A percentile compares a stretch with the other conserved stretches of the same genome.
Conservation (phyloP, 306 rosid genomes). For the Urtica urens region DNA sequence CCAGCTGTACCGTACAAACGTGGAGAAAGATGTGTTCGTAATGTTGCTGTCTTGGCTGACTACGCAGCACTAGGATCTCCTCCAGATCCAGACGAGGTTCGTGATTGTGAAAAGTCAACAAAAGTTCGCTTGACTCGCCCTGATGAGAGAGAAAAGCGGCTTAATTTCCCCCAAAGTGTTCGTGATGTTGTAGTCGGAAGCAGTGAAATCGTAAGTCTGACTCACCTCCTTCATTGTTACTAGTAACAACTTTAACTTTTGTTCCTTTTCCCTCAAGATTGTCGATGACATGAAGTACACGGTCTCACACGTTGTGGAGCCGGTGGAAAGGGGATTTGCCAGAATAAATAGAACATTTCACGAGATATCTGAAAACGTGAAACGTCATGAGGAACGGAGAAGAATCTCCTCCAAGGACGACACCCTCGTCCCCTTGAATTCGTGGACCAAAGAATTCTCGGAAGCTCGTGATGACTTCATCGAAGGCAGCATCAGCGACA, state of each 20-base stretch:
- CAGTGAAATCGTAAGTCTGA: slow-evolving; percentile 76
- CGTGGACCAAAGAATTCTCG: slow-evolving; percentile 62
- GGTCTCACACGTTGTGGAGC: slow-evolving; percentile 88
- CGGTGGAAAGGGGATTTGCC: slow-evolving; percentile 87
- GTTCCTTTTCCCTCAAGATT: slow-evolving; percentile 41
- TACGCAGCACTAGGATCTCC: slow-evolving; percentile 79
- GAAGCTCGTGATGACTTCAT: slow-evolving; percentile 45
- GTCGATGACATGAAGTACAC: slow-evolving; percentile 98
- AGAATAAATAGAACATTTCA: slow-evolving; percentile 71
- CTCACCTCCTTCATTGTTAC: slow-evolving; percentile 6
- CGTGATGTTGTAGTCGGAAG: slow-evolving; percentile 91
- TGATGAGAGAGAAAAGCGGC: slow-evolving; percentile 51
- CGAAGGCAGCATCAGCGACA: slow-evolving; percentile 85
- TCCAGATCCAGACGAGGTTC: slow-evolving; percentile 93
- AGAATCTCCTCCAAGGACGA: slow-evolving; percentile 62
- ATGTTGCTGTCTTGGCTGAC: slow-evolving; percentile 83
- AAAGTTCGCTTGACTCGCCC: slow-evolving; percentile 42
- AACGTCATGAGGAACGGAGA: slow-evolving; percentile 68
- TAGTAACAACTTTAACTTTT: neutral
- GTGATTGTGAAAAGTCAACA: slow-evolving; percentile 67
- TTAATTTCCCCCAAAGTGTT: slow-evolving; percentile 78
- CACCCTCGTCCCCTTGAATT: slow-evolving; percentile 54
- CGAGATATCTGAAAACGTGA: slow-evolving; percentile 85
- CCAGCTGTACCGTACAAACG: slow-evolving; percentile 93
- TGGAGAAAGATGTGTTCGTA: slow-evolving; percentile 95